These are phyloP conservation scores for Didymella exigua DNA, from an alignment of 2,329 filamentous ascomycete species.

Conservation along the genomic window DNA sequence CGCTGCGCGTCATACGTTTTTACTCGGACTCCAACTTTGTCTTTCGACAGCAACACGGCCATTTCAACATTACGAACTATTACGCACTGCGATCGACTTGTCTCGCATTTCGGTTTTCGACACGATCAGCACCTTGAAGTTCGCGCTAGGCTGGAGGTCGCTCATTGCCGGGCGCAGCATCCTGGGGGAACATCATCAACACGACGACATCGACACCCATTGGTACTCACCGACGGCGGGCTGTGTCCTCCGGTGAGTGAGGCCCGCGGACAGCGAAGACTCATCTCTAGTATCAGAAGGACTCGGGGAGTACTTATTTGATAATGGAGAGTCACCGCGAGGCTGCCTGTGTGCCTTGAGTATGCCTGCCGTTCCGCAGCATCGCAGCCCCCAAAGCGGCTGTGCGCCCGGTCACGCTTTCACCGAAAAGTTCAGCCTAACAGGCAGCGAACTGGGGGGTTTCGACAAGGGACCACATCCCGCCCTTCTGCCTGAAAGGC, in stretches of 20 bases:
- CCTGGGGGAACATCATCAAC: slow-evolving; percentile 10
- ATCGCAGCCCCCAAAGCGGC: slow-evolving; percentile 31
- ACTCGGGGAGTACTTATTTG: slow-evolving; percentile 41
- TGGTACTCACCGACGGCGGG: slow-evolving; percentile 26
- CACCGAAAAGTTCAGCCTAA: slow-evolving; percentile 23
- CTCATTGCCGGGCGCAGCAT: slow-evolving; percentile 30
- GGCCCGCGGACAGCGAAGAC: slow-evolving; percentile 21
- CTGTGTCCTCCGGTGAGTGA: slow-evolving; percentile 41
- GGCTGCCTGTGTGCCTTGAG: slow-evolving; percentile 34
- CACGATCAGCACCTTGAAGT: slow-evolving; percentile 1
- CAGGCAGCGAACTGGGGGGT: slow-evolving; percentile 42
- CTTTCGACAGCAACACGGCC: slow-evolving; percentile 5
- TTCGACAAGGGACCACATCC: slow-evolving; percentile 26
- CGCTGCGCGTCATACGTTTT: slow-evolving; percentile 29
- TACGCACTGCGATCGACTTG: slow-evolving; percentile 12
- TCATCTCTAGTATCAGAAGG: slow-evolving; percentile 29
- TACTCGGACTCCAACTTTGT: slow-evolving; percentile 14
- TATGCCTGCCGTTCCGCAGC: slow-evolving; percentile 34
- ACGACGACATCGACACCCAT: slow-evolving; percentile 12
- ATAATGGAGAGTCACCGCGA: slow-evolving; percentile 17
- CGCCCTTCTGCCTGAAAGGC: slow-evolving; percentile 35
- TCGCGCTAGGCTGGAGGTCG: slow-evolving; percentile 2
- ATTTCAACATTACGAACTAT: slow-evolving; percentile 9
- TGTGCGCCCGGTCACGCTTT: slow-evolving; percentile 32
- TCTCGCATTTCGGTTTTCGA: slow-evolving; percentile 14